phyloP scores from a whole-genome alignment of 768 basidiomycete species.

The Sporobolomyces phaffii region DNA sequence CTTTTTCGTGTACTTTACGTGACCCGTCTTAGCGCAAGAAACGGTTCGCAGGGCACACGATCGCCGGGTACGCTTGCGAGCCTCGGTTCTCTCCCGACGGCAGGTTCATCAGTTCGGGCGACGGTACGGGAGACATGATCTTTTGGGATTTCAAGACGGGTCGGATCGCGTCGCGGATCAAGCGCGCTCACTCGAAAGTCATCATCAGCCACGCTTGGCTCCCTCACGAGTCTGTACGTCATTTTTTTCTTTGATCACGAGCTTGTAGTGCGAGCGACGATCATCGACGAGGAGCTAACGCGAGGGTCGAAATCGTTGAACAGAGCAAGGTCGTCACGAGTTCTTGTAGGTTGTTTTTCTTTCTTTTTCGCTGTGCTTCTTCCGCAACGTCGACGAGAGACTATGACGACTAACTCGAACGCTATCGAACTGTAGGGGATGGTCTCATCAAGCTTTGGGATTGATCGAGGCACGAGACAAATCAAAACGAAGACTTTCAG shows the following conservation, averaged over 20 bases:
- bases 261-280: too few species aligned
- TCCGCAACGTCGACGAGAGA: too few species aligned
- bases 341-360: conserved; percentile 56
- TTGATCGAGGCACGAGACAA: neutral
- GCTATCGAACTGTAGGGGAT: too few species aligned
- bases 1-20: neutral
- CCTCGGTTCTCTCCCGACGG: conserved; percentile 98
- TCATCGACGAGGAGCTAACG: neutral
- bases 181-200: conserved; percentile 91
- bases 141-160: conserved; percentile 99
- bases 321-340: conserved; percentile 96
- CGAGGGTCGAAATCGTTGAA: conserved; percentile 29
- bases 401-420: too few species aligned
- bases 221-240: conserved; percentile 82
- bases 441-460: conserved; percentile 95
- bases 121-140: conserved; percentile 87
- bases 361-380: neutral
- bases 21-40: conserved; percentile 89
- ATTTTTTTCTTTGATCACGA: neutral
- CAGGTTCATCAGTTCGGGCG: conserved; percentile 95
- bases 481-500: neutral
- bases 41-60: conserved; percentile 91
- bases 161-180: conserved; percentile 56
- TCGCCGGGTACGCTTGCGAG: conserved; percentile 94
- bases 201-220: conserved; percentile 97